Evolutionary conservation across 345 rosid genomes (phyloP).

Genomic region (Excoecaria cochinchinensis): DNA sequence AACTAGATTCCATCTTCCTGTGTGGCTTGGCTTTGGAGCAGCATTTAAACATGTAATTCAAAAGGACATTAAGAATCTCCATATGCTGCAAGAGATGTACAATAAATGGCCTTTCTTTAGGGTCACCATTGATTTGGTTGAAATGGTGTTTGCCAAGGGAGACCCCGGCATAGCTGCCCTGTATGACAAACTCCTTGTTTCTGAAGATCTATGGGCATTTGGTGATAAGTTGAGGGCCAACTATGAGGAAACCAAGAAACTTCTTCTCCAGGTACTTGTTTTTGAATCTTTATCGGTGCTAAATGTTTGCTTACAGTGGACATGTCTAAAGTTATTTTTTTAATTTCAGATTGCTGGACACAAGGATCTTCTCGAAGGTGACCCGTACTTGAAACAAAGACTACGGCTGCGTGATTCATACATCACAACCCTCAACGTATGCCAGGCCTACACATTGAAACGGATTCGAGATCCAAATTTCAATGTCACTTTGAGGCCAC

Average conservation of each 20-base stretch:
- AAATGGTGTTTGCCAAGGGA: conserved; percentile 99
- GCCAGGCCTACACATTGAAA: conserved; percentile 94
- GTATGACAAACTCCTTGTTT: conserved; percentile 87
- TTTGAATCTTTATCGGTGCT: neutral
- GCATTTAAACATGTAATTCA: conserved; percentile 71
- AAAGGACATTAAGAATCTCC: conserved; percentile 74
- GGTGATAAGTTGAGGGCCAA: conserved; percentile 66
- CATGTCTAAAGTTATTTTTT: neutral
- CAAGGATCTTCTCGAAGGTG: conserved; percentile 92
- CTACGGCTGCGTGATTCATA: conserved; percentile 85
- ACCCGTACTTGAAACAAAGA: conserved; percentile 88
- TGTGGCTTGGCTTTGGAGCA: conserved; percentile 95
- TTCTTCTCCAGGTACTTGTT: conserved; percentile 71
- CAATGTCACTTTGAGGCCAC: conserved; percentile 69
- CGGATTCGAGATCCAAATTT: conserved; percentile 80
- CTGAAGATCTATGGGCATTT: conserved; percentile 72
- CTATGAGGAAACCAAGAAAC: conserved; percentile 77
- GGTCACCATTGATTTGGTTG: conserved; percentile 91
- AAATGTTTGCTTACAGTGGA: neutral
- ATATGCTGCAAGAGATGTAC: conserved; percentile 86
- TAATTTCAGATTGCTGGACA: conserved; percentile 78
- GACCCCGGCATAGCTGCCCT: conserved; percentile 88
- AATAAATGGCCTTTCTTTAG: conserved; percentile 95
- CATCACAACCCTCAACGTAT: conserved; percentile 89
- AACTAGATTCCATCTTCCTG: conserved; percentile 96